Percentiles rank a stretch among this genome's conserved stretches.
Evolutionary conservation across 306 rosid genomes (phyloP).

Genomic region (Quillaja saponaria): DNA sequence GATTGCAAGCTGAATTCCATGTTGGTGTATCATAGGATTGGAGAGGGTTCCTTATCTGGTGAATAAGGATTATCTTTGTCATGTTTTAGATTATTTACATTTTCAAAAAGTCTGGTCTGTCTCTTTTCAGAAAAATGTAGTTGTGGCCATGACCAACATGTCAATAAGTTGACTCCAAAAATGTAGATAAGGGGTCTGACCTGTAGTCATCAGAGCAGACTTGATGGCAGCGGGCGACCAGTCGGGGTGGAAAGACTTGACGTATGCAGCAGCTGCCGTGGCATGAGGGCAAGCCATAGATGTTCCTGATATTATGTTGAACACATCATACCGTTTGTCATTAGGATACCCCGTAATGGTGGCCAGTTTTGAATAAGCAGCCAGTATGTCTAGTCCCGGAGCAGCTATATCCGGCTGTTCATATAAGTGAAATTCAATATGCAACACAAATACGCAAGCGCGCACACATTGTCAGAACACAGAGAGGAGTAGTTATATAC

Average conservation of each 20-base stretch:
- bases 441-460: neutral
- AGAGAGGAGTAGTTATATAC: conserved; percentile 24
- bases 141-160: no score
- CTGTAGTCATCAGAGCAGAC: conserved; percentile 92
- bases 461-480: neutral
- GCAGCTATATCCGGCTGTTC: conserved; percentile 82
- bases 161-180: no score
- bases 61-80: no score
- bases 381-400: conserved; percentile 79
- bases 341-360: conserved; percentile 38
- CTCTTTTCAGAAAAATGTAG: no score
- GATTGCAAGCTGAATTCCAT: no score
- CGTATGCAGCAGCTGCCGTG: conserved; percentile 68
- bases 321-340: conserved; percentile 46
- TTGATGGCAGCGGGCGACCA: conserved; percentile 95
- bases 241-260: conserved; percentile 80
- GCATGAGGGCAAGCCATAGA: conserved; percentile 92
- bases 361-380: conserved; percentile 55
- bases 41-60: no score
- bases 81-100: no score
- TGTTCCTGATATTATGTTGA: conserved; percentile 75
- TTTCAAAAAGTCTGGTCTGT: no score
- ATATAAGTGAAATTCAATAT: conserved; percentile 15
- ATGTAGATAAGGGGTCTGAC: conserved; percentile 32
- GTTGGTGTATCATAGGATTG: no score